Percentiles rank a stretch among this genome's conserved stretches.
phyloP scores from a whole-genome alignment of 2,329 filamentous ascomycete species.

The Fusarium miscanthi region DNA sequence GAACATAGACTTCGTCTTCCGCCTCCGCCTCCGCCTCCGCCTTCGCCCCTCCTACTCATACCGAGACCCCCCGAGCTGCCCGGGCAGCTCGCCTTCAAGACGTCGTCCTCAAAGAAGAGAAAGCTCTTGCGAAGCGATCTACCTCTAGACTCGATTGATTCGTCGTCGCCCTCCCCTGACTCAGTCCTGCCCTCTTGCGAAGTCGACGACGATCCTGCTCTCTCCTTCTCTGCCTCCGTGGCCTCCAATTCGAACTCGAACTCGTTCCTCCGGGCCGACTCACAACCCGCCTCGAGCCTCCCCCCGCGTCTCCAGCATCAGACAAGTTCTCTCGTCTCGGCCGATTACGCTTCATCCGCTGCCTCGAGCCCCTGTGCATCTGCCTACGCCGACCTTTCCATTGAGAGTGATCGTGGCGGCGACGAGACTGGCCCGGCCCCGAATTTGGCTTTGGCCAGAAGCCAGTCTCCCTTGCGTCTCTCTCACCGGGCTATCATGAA shows the following conservation, averaged over 20 bases:
- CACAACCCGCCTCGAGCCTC: slow-evolving; percentile 61
- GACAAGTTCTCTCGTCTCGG: slow-evolving; percentile 54
- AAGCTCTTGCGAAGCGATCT: slow-evolving; percentile 67
- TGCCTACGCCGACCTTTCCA: slow-evolving; percentile 66
- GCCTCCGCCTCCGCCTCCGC: slow-evolving; percentile 17
- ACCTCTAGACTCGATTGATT: slow-evolving; percentile 50
- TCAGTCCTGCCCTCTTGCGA: slow-evolving; percentile 65
- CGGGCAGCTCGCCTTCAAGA: slow-evolving; percentile 75
- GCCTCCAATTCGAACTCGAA: slow-evolving; percentile 54
- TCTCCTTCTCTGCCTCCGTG: slow-evolving; percentile 62
- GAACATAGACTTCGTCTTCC: slow-evolving; percentile 24
- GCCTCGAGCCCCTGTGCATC: slow-evolving; percentile 67
- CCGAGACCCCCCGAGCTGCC: slow-evolving; percentile 62
- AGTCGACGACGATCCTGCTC: slow-evolving; percentile 59
- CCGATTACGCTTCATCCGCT: slow-evolving; percentile 65
- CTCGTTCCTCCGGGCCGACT: slow-evolving; percentile 56
- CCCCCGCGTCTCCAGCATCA: slow-evolving; percentile 63
- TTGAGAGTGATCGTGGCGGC: slow-evolving; percentile 65
- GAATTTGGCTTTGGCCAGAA: slow-evolving; percentile 52
- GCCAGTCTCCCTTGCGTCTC: slow-evolving; percentile 64
- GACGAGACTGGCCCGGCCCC: slow-evolving; percentile 58
- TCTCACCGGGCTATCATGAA: slow-evolving; percentile 68
- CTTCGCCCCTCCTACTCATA: slow-evolving; percentile 20
- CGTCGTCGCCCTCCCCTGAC: slow-evolving; percentile 56
- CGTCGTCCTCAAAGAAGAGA: slow-evolving; percentile 80